Evolutionary conservation across 129 eudicot species (phyloP), one percentile per base, ranked within the genome.

Genomic region (Flaveria bidentis): DNA sequence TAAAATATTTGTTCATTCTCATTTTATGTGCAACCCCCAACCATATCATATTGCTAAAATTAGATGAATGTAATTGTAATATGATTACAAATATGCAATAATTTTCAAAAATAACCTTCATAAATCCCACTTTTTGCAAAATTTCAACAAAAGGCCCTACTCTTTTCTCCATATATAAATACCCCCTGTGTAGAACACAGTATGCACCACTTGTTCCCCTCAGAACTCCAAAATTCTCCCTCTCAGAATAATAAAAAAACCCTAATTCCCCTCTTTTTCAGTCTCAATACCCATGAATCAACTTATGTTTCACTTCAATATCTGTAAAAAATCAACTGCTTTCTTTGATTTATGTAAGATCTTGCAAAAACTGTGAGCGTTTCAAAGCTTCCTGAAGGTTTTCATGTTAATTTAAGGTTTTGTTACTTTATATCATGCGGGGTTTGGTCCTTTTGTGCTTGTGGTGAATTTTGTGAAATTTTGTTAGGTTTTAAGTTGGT

Each of bases 211-310:
- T 18, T 74, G 75, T 62, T 56, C 20, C 63, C 73, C 17, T 28
- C 51, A 70, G 65, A 71, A 50, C 18, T 26, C 79, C 79, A 22
- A 49, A 73, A 66, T 66, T 72, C 17, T 42, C 83, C 71, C 61
- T 23, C 75, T 52, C 8, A 55, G 30, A 42, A 65, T 66, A 58
- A 6, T 55, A 22, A 74, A 45, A 63, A 67, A 80, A 61, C 80
- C 84, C 80, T 80, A 80, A 74, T 67, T 73, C 49, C 70, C 71
- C 30, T 73, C 28, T 6, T 36, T 78, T 41, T 51, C 18, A 22
- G 5, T 49, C 72, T 51, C 45, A 15, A 71, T 69, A 28, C 63
- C 53, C 17, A 23, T 51, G 52, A 55, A 49, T 79, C 66, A 51
- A 50, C 57, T 51, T 45, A 25, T 78, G 30, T 30, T 46, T 49